Evolutionary conservation across 176 grass and related monocot species (phyloP), one percentile per base, ranked within the genome.

Genomic region (Puya raimondii): DNA sequence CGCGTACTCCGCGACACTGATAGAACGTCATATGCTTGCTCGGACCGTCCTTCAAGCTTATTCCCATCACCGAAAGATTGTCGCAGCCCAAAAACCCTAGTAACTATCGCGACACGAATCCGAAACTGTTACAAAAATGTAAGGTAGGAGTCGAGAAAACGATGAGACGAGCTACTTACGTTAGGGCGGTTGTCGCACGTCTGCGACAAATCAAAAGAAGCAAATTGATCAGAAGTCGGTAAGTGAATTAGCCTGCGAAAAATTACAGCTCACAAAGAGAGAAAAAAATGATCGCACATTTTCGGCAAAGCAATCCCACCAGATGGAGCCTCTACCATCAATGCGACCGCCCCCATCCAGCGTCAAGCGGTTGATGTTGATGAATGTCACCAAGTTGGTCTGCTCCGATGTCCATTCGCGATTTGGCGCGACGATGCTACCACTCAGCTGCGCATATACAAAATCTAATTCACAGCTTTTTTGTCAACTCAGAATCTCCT

Each of bases 251-350:
- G 33, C 33, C 33, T 42, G 33, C 33, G 33, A 42, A 42, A 42
- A 42, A 7, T 42, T 7, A 7, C 5, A 42, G 33, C 4, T 0
- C 4, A 42, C 5, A 42, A 7, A 42, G 5, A 42, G 33, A 42
- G 4, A 42, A 33, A 33, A 33, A 42, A 42, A 42, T 42, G 33
- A 42, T 56, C 53, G 11, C 57, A 96, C 91, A 69, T 67, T 70
- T 12, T 57, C 13, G 1, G 63, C 70, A 16, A 58, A 78, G 72
- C 85, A 84, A 54, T 83, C 23, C 92, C 92, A 96, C 88, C 88
- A 96, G 10, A 86, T 66, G 61, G 80, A 27, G 9, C 92, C 92
- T 23, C 48, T 73, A 47, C 88, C 88, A 3, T 91, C 83, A 47
- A 96, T 86, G 69, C 71, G 51, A 10, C 92, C 92, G 0, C 4